Evolutionary conservation across 2,329 filamentous ascomycete genomes (phyloP).

Genomic region (Ophioceras dolichostomum): DNA sequence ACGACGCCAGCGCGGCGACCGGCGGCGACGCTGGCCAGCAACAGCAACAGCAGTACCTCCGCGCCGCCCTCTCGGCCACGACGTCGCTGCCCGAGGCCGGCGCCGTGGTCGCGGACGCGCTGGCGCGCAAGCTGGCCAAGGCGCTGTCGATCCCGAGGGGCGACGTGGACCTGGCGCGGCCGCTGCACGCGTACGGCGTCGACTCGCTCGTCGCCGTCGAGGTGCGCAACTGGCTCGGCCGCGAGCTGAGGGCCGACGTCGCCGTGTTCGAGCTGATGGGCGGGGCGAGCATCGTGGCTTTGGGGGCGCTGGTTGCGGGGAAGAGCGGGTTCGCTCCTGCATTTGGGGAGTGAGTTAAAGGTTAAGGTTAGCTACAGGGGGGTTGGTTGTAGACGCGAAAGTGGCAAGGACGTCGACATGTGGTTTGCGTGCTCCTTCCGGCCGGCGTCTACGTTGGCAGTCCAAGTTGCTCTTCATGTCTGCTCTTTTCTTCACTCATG

Average conservation of each 20-base stretch:
- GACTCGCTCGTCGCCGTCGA: constrained; percentile 41
- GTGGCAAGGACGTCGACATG: no score
- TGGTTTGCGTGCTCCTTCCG: no score
- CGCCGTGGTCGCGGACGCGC: constrained; percentile 8
- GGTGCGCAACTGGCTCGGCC: constrained; percentile 36
- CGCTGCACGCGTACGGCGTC: constrained; percentile 33
- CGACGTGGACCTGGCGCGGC: constrained; percentile 28
- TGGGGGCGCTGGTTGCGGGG: neutral
- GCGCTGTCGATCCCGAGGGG: constrained; percentile 10
- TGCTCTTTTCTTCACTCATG: no score
- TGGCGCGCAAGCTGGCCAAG: constrained; percentile 8
- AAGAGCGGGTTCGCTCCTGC: neutral
- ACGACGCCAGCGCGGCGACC: neutral
- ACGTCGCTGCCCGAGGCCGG: constrained; percentile 2
- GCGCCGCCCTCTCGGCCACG: neutral
- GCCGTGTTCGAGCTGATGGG: constrained; percentile 33
- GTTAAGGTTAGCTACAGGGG: no score
- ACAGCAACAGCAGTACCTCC: no score
- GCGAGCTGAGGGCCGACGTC: constrained; percentile 28
- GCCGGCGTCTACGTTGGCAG: no score
- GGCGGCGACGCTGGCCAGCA: no score
- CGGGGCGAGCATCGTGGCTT: neutral
- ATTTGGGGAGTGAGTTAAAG: no score
- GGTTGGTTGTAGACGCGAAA: no score
- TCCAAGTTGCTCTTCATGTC: no score